These are phyloP conservation scores for Hygrophoropsis aurantiaca DNA, from an alignment of 768 basidiomycete genomes.

Conservation along the genomic window DNA sequence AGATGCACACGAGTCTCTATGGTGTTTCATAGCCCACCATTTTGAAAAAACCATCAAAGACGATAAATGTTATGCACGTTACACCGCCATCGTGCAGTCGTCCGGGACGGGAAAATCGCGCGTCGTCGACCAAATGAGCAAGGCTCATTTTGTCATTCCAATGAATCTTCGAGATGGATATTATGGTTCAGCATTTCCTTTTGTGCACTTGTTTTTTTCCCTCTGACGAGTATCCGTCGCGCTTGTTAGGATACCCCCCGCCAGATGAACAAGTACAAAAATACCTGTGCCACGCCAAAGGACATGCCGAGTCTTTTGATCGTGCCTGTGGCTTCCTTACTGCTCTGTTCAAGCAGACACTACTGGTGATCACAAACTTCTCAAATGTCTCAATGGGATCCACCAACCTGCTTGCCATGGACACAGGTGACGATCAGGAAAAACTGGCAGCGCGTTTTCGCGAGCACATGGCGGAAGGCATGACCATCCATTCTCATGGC, in stretches of 20 bases:
- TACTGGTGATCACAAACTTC: background rate
- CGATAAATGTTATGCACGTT: background rate
- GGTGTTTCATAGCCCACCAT: background rate
- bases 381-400: too few species aligned
- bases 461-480: constrained; percentile 1
- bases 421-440: too few species aligned
- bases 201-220: too few species aligned
- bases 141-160: constrained; percentile 5
- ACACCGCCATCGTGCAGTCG: background rate
- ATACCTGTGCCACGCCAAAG: background rate
- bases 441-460: too few species aligned
- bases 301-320: background rate
- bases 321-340: background rate
- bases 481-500: background rate
- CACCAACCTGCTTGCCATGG: too few species aligned
- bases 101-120: constrained; percentile 8
- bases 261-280: background rate
- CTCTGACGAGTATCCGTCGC: background rate
- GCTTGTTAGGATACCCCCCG: background rate
- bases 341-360: background rate
- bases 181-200: too few species aligned
- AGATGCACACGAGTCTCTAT: background rate
- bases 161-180: background rate
- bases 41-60: background rate
- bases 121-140: constrained; percentile 5